Evolutionary conservation across 208 protist species (phyloP).

Genomic region (Leishmania aethiopica): DNA sequence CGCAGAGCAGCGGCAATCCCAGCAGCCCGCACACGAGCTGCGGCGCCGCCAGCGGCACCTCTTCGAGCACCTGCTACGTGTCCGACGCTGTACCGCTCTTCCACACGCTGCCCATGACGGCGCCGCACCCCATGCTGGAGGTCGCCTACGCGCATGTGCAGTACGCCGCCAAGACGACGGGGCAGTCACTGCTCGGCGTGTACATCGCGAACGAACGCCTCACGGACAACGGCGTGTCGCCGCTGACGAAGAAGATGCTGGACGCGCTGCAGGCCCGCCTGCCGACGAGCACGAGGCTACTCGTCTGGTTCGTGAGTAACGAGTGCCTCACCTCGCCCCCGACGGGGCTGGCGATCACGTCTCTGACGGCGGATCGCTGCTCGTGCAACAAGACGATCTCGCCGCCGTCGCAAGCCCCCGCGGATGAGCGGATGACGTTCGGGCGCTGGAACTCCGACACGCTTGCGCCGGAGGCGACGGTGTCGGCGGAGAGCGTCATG

Average conservation of each 20-base stretch:
- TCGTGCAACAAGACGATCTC: slow-evolving; percentile 43
- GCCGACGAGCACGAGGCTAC: slow-evolving; percentile 33
- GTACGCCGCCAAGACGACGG: slow-evolving; percentile 63
- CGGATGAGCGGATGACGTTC: slow-evolving; percentile 48
- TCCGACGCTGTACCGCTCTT: slow-evolving; percentile 80
- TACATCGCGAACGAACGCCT: slow-evolving; percentile 85
- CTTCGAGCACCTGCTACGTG: slow-evolving; percentile 48
- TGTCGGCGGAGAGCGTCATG: slow-evolving; percentile 48
- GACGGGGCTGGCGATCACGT: slow-evolving; percentile 40
- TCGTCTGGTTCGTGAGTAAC: slow-evolving; percentile 77
- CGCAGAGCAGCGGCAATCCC: background rate
- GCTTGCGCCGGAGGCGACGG: slow-evolving; percentile 49
- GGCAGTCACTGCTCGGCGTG: slow-evolving; percentile 72
- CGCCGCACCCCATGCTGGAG: slow-evolving; percentile 83
- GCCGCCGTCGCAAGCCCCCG: slow-evolving; percentile 16
- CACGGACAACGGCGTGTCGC: slow-evolving; percentile 54
- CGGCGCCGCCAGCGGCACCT: slow-evolving; percentile 14
- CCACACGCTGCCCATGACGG: slow-evolving; percentile 73
- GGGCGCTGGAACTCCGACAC: slow-evolving; percentile 81
- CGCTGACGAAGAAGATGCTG: slow-evolving; percentile 45
- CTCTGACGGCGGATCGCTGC: slow-evolving; percentile 35
- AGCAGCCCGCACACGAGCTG: slow-evolving; percentile 1
- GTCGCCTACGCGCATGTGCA: slow-evolving; percentile 78
- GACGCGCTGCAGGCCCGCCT: slow-evolving; percentile 39
- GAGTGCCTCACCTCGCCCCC: slow-evolving; percentile 60